phyloP scores from a whole-genome alignment of 148 eudicot species.

The Hydrangea macrophylla region DNA sequence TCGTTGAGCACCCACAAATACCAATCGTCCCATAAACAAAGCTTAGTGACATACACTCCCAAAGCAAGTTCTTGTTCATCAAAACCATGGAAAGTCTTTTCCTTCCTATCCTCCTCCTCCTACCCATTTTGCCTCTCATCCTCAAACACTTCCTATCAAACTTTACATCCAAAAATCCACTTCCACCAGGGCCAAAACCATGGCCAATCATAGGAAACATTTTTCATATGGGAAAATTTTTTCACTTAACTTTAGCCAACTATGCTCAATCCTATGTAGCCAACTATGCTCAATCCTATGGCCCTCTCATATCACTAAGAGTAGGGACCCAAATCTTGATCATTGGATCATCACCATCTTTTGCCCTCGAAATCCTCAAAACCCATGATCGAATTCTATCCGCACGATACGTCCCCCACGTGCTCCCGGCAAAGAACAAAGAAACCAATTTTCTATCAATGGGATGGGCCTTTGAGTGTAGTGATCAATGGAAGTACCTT shows the following conservation, averaged over 20 bases:
- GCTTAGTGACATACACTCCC: background rate
- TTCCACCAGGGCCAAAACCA: background rate
- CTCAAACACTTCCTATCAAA: background rate
- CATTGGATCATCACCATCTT: background rate
- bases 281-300: constrained; percentile 1
- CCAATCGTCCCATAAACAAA: background rate
- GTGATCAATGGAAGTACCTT: background rate
- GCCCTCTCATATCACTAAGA: background rate
- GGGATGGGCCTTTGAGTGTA: background rate
- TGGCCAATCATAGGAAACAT: background rate
- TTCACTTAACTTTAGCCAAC: background rate
- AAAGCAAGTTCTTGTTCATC: background rate
- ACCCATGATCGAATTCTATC: background rate
- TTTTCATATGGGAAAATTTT: background rate
- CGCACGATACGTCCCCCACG: background rate
- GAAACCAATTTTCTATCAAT: background rate
- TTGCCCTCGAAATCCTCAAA: background rate
- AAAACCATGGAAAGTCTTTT: background rate
- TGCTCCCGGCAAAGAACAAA: background rate
- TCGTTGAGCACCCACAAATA: background rate
- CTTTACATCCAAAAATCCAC: background rate
- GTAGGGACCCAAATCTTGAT: background rate
- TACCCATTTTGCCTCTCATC: background rate
- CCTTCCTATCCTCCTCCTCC: background rate
- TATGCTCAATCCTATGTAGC: no score